Evolutionary conservation across 345 rosid genomes (phyloP).

Genomic region (Lumnitzera racemosa): DNA sequence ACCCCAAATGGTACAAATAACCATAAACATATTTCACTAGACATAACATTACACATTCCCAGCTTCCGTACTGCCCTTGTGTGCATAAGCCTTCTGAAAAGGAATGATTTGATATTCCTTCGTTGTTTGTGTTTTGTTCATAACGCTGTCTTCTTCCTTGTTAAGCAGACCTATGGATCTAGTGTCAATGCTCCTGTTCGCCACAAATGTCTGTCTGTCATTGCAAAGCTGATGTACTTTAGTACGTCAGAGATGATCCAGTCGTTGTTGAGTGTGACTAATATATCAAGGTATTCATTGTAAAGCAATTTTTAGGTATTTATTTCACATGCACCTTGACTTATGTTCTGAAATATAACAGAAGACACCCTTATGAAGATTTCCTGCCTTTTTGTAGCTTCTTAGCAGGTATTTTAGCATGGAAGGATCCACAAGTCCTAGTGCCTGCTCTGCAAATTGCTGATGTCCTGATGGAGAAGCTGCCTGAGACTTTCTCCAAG

Average conservation of each 20-base stretch:
- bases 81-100: no score
- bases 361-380: background rate
- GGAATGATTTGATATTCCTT: no score
- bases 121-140: no score
- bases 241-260: constrained; percentile 89
- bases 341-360: background rate
- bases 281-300: constrained; percentile 74
- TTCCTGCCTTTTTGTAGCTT: constrained; percentile 39
- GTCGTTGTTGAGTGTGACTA: constrained; percentile 69
- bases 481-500: constrained; percentile 92
- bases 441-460: constrained; percentile 97
- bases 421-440: constrained; percentile 98
- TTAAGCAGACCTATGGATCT: constrained; percentile 86
- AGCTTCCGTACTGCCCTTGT: no score
- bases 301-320: background rate
- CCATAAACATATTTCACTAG: no score
- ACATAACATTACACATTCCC: no score
- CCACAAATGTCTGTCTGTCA: constrained; percentile 91
- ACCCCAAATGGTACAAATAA: no score
- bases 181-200: constrained; percentile 93
- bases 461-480: constrained; percentile 97
- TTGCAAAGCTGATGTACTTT: constrained; percentile 95
- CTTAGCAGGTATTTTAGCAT: constrained; percentile 96
- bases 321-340: background rate
- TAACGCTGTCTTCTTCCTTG: constrained; percentile 12